Percentiles rank a stretch among this genome's conserved stretches.
Evolutionary conservation across 495 filamentous ascomycete genomes (phyloP).

Genomic region (Aspergillus bertholletiae): DNA sequence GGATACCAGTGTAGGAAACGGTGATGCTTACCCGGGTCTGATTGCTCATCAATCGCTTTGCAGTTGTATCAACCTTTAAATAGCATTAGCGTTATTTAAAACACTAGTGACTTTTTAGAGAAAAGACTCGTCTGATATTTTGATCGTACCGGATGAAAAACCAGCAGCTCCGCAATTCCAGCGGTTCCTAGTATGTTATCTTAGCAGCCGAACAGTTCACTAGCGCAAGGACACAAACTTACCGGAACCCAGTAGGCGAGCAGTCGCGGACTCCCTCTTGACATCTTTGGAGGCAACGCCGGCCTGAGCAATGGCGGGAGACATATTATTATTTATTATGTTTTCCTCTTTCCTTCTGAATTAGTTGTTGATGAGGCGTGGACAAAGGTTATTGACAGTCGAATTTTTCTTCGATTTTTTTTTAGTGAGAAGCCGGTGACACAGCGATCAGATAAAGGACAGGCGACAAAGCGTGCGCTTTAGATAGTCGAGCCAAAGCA

Average conservation of each 20-base stretch:
- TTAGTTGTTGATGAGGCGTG: background rate
- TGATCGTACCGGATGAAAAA: conserved; percentile 86
- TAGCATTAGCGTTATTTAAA: conserved; percentile 25
- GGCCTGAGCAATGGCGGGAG: conserved; percentile 44
- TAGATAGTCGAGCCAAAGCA: background rate
- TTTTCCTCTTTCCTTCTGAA: background rate
- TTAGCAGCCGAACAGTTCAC: conserved; percentile 16
- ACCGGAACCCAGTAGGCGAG: conserved; percentile 90
- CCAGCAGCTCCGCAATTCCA: conserved; percentile 91
- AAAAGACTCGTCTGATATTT: background rate
- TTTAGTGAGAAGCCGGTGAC: conserved; percentile 5
- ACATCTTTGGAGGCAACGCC: conserved; percentile 56
- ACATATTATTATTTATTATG: conserved; percentile 36
- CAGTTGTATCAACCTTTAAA: conserved; percentile 87
- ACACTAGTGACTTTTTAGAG: background rate
- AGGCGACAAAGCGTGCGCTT: background rate
- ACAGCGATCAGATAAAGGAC: conserved; percentile 10
- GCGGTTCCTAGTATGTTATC: conserved; percentile 63
- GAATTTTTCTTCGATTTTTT: conserved; percentile 12
- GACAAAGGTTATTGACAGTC: background rate
- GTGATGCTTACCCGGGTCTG: conserved; percentile 59
- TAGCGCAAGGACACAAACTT: conserved; percentile 23
- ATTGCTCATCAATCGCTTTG: conserved; percentile 99
- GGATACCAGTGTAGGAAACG: background rate
- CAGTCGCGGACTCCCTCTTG: conserved; percentile 86